Evolutionary conservation across 176 grass and related monocot genomes (phyloP), one percentile per base, ranked within the genome.

Genomic region (Triticum turgidum): DNA sequence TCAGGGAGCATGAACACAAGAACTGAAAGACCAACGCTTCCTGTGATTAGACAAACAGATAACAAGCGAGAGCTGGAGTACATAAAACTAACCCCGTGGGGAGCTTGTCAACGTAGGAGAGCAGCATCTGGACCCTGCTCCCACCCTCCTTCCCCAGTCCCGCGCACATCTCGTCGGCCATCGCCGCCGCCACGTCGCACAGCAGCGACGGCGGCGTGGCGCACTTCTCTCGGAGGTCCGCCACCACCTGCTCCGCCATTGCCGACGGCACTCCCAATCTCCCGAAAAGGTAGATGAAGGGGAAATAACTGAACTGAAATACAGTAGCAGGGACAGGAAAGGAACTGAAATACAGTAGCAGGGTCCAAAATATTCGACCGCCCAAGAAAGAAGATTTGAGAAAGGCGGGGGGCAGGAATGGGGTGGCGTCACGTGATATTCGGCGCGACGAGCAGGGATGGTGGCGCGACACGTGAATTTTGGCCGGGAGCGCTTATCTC

Each of bases 71-170:
- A 61, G 37, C 30, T 39, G 33, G 18, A 27, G 41, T 29, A 27
- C 6, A 33, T 51, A 22, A 3, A 9, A 80, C 78, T 72, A 62
- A 98, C 93, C 96, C 93, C 17, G 86, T 89, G 52, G 96, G 96
- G 33, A 98, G 96, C 68, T 85, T 92, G n/a, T 98, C 93, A 0
- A 95, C 93, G 33, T 89, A 94, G 86, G 89, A 91, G 77, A 93
- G 84, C 32, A 98, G 93, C 96, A 95, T 98, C 86, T 95, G 92
- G 77, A 98, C 69, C 77, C 54, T 91, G 86, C 91, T 95, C 20
- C 73, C 84, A 3, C 88, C 93, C 45, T 89, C 91, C 82, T 65
- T 61, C 65, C 80, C 89, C 81, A 97, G 83, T 0, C 96, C 96
- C 0, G 89, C 90, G 29, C 80, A 69, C 96, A 98, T 95, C 93